Conservation (phyloP, 1,284 basidiomycete species). For the Cutaneotrichosporon sp. region DNA sequence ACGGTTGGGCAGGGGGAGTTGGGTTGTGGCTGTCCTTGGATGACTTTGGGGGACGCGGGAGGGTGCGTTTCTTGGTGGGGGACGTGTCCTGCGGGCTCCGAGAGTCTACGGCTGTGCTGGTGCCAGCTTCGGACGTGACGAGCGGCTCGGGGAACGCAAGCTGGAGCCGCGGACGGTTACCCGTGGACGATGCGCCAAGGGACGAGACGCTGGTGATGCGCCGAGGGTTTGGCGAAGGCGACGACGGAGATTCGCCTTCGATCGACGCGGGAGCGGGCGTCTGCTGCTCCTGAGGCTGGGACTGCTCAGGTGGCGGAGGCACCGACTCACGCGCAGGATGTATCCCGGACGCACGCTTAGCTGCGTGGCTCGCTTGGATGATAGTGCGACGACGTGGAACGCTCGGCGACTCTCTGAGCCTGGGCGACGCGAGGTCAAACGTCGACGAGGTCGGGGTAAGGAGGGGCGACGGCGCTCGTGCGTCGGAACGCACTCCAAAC, state of each 20-base stretch:
- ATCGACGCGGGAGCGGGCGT: background rate
- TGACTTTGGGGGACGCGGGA: slow-evolving; percentile 5
- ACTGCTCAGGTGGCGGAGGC: background rate
- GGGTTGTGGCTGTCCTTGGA: background rate
- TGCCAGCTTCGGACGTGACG: background rate
- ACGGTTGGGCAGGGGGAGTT: slow-evolving; percentile 1
- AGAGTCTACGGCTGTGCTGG: slow-evolving; percentile 1
- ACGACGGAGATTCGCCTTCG: background rate
- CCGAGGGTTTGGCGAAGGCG: slow-evolving; percentile 1
- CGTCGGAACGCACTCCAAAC: background rate
- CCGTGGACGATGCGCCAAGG: background rate
- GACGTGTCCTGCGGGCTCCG: background rate
- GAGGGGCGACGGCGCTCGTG: slow-evolving; percentile 8
- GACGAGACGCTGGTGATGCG: background rate
- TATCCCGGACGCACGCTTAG: slow-evolving; percentile 4
- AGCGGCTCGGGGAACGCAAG: background rate
- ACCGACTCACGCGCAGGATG: background rate
- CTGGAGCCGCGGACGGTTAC: too few relatives aligned
- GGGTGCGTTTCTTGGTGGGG: slow-evolving; percentile 6
- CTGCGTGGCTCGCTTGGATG: slow-evolving; percentile 16
- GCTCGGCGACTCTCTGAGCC: slow-evolving; percentile 28
- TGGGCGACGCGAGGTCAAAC: slow-evolving; percentile 18
- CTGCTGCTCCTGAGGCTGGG: background rate
- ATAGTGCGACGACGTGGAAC: slow-evolving; percentile 36
- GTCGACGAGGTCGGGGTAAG: slow-evolving; percentile 9